phyloP scores from a whole-genome alignment of 1,284 basidiomycete genomes.

The Irpex rosettiformis region DNA sequence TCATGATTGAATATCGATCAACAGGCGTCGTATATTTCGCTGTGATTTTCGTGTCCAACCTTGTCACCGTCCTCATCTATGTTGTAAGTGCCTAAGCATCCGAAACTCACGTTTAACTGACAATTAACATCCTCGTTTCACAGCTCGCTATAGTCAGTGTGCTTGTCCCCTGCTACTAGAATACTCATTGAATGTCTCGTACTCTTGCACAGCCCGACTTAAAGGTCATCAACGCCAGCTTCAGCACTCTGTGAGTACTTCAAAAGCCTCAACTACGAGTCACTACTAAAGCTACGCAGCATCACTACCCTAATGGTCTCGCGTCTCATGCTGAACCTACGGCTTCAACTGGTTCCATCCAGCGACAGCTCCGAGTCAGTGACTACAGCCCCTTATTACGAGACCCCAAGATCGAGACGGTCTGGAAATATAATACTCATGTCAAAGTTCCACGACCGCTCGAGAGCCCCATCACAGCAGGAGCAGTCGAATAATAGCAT shows the following conservation, averaged over 20 bases:
- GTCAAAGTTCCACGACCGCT: not conserved
- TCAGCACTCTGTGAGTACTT: constrained; percentile 17
- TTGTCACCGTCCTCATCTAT: constrained; percentile 24
- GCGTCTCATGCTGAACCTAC: constrained; percentile 23
- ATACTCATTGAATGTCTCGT: not conserved
- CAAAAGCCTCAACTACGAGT: constrained; percentile 15
- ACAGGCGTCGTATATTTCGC: constrained; percentile 27
- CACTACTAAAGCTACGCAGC: not conserved
- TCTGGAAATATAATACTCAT: not conserved
- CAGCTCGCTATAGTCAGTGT: constrained; percentile 9
- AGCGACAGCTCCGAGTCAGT: not conserved
- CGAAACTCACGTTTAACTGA: not conserved
- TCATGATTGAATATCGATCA: constrained; percentile 20
- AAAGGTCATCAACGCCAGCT: constrained; percentile 27
- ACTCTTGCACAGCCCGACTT: constrained; percentile 19
- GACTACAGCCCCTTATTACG: not conserved
- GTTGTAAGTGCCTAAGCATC: constrained; percentile 16
- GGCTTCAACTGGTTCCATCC: not conserved
- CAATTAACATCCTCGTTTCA: constrained; percentile 18
- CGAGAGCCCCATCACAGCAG: not conserved
- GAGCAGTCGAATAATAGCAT: not conserved
- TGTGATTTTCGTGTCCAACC: constrained; percentile 24
- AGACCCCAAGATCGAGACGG: not conserved
- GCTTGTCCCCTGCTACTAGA: not conserved
- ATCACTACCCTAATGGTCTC: not conserved